Conservation (phyloP, 2,329 filamentous ascomycete species). For the Penicillium sp. region DNA sequence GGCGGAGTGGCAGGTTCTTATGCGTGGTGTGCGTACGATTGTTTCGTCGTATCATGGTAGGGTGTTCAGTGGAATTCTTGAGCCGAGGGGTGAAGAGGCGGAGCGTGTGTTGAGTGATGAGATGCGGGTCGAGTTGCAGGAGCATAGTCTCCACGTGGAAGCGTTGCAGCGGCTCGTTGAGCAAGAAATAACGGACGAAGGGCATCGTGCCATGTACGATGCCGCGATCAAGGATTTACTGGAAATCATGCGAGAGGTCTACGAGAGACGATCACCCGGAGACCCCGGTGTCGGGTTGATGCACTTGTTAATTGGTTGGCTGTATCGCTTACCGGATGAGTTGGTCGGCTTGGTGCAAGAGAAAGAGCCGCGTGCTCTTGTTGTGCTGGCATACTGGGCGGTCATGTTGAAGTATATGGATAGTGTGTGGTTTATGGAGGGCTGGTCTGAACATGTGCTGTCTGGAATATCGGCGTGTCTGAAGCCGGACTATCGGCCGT, state of each 20-base stretch:
- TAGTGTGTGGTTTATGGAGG: constrained; percentile 35
- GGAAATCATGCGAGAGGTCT: constrained; percentile 20
- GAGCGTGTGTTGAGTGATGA: constrained; percentile 6
- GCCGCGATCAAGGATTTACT: constrained; percentile 16
- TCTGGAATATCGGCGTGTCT: constrained; percentile 28
- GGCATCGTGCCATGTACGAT: constrained; percentile 6
- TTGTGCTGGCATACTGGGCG: constrained; percentile 35
- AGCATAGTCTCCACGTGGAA: constrained; percentile 17
- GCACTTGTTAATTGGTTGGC: constrained; percentile 32
- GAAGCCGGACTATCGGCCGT: constrained; percentile 15
- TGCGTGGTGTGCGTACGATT: constrained; percentile 34
- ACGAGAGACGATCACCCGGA: constrained; percentile 13
- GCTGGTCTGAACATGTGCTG: constrained; percentile 37
- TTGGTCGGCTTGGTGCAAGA: constrained; percentile 28
- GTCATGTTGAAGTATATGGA: constrained; percentile 35
- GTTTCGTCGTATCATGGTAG: constrained; percentile 15
- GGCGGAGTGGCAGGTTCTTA: constrained; percentile 35
- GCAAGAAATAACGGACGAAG: background rate
- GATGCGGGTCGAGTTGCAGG: constrained; percentile 18
- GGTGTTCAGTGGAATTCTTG: constrained; percentile 31
- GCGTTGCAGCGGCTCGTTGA: constrained; percentile 17
- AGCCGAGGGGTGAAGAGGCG: constrained; percentile 1
- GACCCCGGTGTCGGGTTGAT: constrained; percentile 22
- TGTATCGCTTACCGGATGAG: constrained; percentile 28
- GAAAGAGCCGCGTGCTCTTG: constrained; percentile 29